Evolutionary conservation across 176 grass and related monocot genomes (phyloP).

Genomic region (Sorghum bicolor): Sorghum_bicolor_NCBIv3 NC_012872.2:10472501-10473000

Average conservation of each 20-base stretch:
- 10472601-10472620: background rate
- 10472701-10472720: background rate
- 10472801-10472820: background rate
- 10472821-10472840: background rate
- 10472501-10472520: background rate
- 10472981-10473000: background rate
- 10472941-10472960: background rate
- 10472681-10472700: background rate
- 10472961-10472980: background rate
- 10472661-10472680: background rate
- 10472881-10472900: too few relatives aligned
- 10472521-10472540: background rate
- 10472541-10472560: background rate
- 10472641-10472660: too few relatives aligned
- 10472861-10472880: background rate
- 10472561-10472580: background rate
- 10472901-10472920: too few relatives aligned
- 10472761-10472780: background rate
- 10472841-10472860: background rate
- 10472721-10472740: background rate
- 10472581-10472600: background rate
- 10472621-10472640: background rate
- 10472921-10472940: background rate
- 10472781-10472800: background rate
- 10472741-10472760: background rate